Conservation (phyloP, 2,329 filamentous ascomycete genomes). For the Stachybotrys echinatus region DNA sequence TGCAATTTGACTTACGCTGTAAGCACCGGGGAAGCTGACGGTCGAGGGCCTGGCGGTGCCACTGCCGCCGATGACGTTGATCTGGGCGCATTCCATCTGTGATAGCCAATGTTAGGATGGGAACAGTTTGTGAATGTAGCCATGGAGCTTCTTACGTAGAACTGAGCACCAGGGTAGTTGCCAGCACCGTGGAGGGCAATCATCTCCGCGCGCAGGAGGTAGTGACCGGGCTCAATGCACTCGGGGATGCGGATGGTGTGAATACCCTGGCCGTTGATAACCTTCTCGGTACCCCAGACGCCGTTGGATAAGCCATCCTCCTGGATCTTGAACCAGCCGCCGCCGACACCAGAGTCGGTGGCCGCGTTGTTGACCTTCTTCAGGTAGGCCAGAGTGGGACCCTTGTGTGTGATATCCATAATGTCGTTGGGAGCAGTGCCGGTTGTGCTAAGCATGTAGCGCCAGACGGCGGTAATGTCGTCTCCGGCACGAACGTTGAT, state of each 20-base stretch:
- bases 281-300: slow-evolving; percentile 35
- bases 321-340: slow-evolving; percentile 40
- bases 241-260: slow-evolving; percentile 47
- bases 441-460: slow-evolving; percentile 43
- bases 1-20: slow-evolving; percentile 4
- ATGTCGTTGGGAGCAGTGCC: slow-evolving; percentile 38
- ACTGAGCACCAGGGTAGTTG: slow-evolving; percentile 39
- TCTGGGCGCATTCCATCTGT: slow-evolving; percentile 30
- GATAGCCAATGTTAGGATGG: background rate
- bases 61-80: slow-evolving; percentile 25
- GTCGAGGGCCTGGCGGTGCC: slow-evolving; percentile 16
- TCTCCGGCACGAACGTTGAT: slow-evolving; percentile 46
- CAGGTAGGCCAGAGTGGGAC: slow-evolving; percentile 49
- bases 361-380: slow-evolving; percentile 47
- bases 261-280: slow-evolving; percentile 39
- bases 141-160: slow-evolving; percentile 22
- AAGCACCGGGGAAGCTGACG: slow-evolving; percentile 20
- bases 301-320: slow-evolving; percentile 34
- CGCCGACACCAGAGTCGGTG: slow-evolving; percentile 32
- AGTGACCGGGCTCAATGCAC: slow-evolving; percentile 49
- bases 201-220: slow-evolving; percentile 55
- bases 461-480: slow-evolving; percentile 49
- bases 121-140: background rate
- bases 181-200: slow-evolving; percentile 48
- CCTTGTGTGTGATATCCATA: slow-evolving; percentile 50